Base-by-base conservation (phyloP, 73 alveolate genomes). In the Blepharisma stoltei region DNA sequence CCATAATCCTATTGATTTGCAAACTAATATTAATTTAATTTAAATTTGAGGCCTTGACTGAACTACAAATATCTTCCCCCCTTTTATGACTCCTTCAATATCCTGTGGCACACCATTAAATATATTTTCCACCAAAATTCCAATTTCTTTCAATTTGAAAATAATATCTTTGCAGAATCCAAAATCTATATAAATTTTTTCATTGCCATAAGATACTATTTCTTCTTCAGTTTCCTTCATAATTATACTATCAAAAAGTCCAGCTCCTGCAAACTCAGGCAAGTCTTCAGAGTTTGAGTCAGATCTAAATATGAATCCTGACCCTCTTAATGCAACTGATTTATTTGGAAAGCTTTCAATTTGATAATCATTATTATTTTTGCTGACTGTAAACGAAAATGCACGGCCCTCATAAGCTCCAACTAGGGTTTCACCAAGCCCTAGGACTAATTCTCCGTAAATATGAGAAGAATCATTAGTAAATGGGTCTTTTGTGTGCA, bases 201-300 rank as follows among this genome's bases (percentile, higher is more conserved):
- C 94, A 20, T 77, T 44, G 54, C 70, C 45, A 77, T 91, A 91
- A 7, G 54, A 43, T 41, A 88, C 82, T 71, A 88, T 88, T 18
- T 77, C 78, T 55, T 84, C 92, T 45, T 85, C 52, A 71, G 90
- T 87, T 55, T 90, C 90, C 37, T 85, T 66, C 93, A 91, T 88
- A 54, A 94, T 88, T 37, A 88, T 89, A 67, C 93, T 82, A 78
- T 91, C 97, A 75, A 91, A 91, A 43, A 91, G 90, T 11, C 97
- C 97, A 46, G 97, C 97, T 0, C 97, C 97, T 0, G 97, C 93
- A 78, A 91, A 91, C 7, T 95, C 97, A 78, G 89, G 93, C 70
- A 91, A 82, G 78, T 91, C 97, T 80, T 91, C 97, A 41, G 93
- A 85, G 85, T 91, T 91, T 14, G 97, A 91, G 75, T 91, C 97